phyloP scores from a whole-genome alignment of 2,329 filamentous ascomycete species.

The Cladophialophora exuberans region DNA sequence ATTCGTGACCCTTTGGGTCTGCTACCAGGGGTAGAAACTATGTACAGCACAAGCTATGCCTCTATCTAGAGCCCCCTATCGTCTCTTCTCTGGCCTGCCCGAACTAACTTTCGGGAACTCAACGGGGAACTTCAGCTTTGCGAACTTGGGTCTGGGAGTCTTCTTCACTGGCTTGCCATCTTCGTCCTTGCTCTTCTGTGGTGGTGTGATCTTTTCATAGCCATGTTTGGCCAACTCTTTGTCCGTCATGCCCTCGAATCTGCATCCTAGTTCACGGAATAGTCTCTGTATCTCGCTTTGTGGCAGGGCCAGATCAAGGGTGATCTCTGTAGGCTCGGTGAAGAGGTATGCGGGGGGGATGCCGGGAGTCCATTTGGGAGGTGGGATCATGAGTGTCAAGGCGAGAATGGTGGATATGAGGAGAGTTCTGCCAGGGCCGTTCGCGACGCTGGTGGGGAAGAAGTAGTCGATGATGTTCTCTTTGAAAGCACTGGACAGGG shows the following conservation, averaged over 20 bases:
- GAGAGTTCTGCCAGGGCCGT: constrained; percentile 45
- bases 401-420: constrained; percentile 52
- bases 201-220: constrained; percentile 39
- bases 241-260: constrained; percentile 45
- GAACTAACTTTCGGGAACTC: constrained; percentile 69
- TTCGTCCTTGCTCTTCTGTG: constrained; percentile 66
- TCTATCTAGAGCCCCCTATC: background rate
- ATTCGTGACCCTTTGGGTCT: too few species aligned
- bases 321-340: constrained; percentile 49
- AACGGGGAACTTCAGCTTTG: constrained; percentile 75
- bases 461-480: constrained; percentile 47
- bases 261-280: constrained; percentile 52
- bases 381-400: constrained; percentile 50
- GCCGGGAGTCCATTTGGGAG: constrained; percentile 42
- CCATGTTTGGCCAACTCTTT: constrained; percentile 47
- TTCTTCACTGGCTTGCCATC: constrained; percentile 69
- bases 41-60: background rate
- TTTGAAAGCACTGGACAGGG: constrained; percentile 38
- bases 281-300: constrained; percentile 41
- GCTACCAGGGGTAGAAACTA: too few species aligned
- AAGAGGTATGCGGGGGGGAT: constrained; percentile 41
- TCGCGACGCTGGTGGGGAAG: constrained; percentile 43
- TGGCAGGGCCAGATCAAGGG: constrained; percentile 48
- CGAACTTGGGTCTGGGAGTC: constrained; percentile 57
- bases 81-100: constrained; percentile 20